Evolutionary conservation across 371 early-diverging fungal species (phyloP).

Genomic region (Caulochytrium protostelioides): DNA sequence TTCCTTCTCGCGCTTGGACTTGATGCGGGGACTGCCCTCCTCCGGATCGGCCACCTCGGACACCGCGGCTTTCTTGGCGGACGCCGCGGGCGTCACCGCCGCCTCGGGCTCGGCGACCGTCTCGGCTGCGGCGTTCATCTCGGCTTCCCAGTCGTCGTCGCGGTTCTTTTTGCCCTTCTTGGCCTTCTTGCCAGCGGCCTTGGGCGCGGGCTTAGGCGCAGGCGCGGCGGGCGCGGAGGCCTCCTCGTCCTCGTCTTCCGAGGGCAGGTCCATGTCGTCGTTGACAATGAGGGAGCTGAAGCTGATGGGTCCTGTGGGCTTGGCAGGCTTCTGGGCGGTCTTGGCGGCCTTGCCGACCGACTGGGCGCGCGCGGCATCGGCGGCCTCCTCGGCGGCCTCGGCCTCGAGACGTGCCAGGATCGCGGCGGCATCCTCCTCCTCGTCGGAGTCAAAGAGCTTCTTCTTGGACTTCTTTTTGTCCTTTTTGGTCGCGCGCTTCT

Average conservation of each 20-base stretch:
- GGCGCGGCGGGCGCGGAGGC: not conserved
- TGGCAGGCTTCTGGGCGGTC: not conserved
- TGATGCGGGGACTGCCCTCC: slow-evolving; percentile 9
- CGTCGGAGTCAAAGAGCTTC: slow-evolving; percentile 8
- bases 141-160: not conserved
- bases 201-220: not conserved
- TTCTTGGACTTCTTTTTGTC: slow-evolving; percentile 10
- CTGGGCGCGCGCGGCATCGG: not conserved
- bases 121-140: not conserved
- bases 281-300: too few relatives aligned
- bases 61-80: slow-evolving; percentile 3
- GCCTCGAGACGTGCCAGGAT: slow-evolving; percentile 15
- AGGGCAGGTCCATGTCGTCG: too few relatives aligned
- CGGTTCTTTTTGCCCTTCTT: slow-evolving; percentile 1
- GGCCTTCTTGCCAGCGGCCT: not conserved
- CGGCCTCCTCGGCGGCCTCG: slow-evolving; percentile 1
- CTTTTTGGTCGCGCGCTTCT: slow-evolving; percentile 5
- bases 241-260: not conserved
- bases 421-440: slow-evolving; percentile 20
- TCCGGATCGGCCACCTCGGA: slow-evolving; percentile 6
- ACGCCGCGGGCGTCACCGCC: slow-evolving; percentile 2
- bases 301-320: too few relatives aligned
- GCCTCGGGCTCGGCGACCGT: slow-evolving; percentile 1
- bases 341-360: too few relatives aligned
- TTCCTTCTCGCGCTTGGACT: slow-evolving; percentile 33